These are phyloP conservation scores for Stachybotrys chartarum DNA, from an alignment of 2,329 filamentous ascomycete species.

Conservation along the genomic window DNA sequence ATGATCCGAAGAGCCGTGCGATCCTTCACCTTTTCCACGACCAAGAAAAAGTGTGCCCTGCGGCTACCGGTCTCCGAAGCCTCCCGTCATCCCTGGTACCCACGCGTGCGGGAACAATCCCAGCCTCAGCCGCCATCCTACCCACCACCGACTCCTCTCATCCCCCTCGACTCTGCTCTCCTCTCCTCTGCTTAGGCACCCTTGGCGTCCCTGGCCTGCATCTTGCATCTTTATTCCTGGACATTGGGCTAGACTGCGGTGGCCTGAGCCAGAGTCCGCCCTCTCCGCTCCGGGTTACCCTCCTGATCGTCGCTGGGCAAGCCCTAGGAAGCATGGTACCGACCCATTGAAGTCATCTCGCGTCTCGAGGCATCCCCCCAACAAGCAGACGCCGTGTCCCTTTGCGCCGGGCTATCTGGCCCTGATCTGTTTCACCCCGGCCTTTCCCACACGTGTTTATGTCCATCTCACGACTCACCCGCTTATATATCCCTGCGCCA, in stretches of 20 bases:
- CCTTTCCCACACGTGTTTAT: neutral
- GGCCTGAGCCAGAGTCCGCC: neutral
- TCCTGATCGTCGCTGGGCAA: neutral
- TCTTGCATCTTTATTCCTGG: neutral
- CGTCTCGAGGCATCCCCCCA: neutral
- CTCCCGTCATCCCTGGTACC: constrained; percentile 9
- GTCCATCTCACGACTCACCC: constrained; percentile 4
- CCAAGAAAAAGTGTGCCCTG: neutral
- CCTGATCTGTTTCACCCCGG: neutral
- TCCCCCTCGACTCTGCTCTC: neutral
- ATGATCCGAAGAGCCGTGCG: neutral
- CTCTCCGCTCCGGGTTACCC: neutral
- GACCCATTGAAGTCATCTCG: neutral
- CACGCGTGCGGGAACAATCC: constrained; percentile 4
- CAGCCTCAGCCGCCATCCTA: neutral
- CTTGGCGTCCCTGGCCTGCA: neutral
- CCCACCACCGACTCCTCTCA: neutral
- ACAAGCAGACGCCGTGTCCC: neutral
- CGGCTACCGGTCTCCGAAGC: neutral
- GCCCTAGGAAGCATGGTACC: neutral
- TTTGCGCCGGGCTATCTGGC: neutral
- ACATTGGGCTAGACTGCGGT: neutral
- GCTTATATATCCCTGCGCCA: constrained; percentile 25
- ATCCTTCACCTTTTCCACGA: neutral
- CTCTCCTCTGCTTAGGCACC: neutral